Base-by-base conservation (phyloP, 2,329 filamentous ascomycete species). In the Cordyceps javanica region DNA sequence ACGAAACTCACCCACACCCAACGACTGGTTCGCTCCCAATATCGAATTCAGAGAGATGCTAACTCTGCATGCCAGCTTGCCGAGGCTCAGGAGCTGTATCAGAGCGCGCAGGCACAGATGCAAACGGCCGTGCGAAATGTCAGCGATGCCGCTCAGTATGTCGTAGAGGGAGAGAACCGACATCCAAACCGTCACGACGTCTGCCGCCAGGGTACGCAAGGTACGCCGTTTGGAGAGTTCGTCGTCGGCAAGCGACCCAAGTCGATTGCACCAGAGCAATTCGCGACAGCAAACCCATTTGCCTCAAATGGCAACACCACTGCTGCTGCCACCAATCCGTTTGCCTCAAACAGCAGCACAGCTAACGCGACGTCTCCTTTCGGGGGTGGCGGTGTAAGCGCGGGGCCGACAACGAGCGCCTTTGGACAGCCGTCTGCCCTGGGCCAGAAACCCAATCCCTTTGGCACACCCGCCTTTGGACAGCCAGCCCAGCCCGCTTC, bases 101-200 rank as follows among this genome's bases (percentile, higher is more conserved):
- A 80, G 30, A 83, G 85, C 61, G 83, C 88, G 3, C 76, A 86
- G 61, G 77, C 86, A 59, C 90, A 94, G 68, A 90, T 92, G 53
- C 81, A 89, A 60, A 81, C 77, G n/a, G 85, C 87, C 1, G 68
- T 90, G 1, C 81, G 77, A 60, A 87, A 95, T 65, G 70, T 89
- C 10, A 79, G 87, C 60, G 89, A 86, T 3, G 91, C 92, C 1
- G 78, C 89, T 45, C 80, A 85, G 56, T 94, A 87, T 67, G 74
- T 94, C 14, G 66, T 86, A 10, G 79, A 83, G 5, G 83, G 81
- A 23, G 82, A 81, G 55, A 84, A 89, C 55, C 82, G 84, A 41
- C 89, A 91, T 65, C 90, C 90, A 1, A 95, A 94, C 67, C 81
- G 90, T 41, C 75, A 81, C 54, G 88, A 92, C 62, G 77, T 86